Percentiles rank a stretch among this genome's conserved stretches.
Conservation (phyloP, 768 basidiomycete species). For the Boletus vinaceobasis region DNA sequence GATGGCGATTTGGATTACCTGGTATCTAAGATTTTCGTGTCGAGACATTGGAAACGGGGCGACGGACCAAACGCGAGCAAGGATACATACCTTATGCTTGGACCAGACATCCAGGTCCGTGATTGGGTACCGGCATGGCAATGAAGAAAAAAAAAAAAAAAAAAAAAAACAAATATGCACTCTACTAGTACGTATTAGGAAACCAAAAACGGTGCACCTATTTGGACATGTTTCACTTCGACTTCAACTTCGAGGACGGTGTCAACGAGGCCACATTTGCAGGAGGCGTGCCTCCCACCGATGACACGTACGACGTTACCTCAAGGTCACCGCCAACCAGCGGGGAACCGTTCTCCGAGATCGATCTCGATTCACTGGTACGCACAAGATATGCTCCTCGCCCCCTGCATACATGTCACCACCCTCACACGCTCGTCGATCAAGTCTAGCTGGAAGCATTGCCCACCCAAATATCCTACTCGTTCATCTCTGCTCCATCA, state of each 20-base stretch:
- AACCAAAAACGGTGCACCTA: not conserved
- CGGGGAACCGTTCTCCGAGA: constrained; percentile 25
- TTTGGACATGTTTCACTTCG: constrained; percentile 38
- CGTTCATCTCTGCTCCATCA: constrained; percentile 58
- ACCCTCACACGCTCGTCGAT: constrained; percentile 7
- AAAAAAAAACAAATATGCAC: too few species aligned
- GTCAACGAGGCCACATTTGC: constrained; percentile 28
- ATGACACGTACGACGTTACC: not conserved
- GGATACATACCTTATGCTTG: too few species aligned
- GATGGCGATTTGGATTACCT: too few species aligned
- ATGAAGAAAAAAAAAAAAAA: too few species aligned
- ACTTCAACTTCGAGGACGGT: constrained; percentile 58
- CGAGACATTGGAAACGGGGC: too few species aligned
- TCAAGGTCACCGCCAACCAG: not conserved
- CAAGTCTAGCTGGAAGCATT: constrained; percentile 59
- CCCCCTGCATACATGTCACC: not conserved
- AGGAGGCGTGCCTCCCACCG: not conserved
- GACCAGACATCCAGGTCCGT: too few species aligned
- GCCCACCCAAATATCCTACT: constrained; percentile 76
- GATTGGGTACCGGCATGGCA: too few species aligned
- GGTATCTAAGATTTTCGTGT: too few species aligned
- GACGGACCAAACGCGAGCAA: too few species aligned
- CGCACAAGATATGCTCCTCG: constrained; percentile 10
- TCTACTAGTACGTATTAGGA: too few species aligned
- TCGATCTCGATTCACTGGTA: constrained; percentile 32